phyloP scores from a whole-genome alignment of 202 grass and related monocot species.

The Carex sylvatica region DNA sequence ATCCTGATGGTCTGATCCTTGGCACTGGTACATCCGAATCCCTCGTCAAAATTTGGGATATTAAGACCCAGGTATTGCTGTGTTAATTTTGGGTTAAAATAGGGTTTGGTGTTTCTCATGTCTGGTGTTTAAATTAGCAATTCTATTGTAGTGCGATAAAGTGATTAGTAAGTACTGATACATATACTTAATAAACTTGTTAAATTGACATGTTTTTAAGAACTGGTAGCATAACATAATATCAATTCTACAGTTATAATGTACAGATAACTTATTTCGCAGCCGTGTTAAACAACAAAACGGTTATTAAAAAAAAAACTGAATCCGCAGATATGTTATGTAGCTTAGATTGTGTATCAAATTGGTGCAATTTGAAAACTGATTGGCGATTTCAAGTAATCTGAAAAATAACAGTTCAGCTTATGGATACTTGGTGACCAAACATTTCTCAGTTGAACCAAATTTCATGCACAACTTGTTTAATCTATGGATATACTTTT shows the following conservation, averaged over 20 bases:
- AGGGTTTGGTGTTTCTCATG: not conserved
- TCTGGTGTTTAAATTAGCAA: not conserved
- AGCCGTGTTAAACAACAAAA: not conserved
- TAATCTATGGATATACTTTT: not conserved
- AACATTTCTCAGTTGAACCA: not conserved
- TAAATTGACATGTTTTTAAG: not conserved
- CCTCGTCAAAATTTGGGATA: slow-evolving; percentile 96
- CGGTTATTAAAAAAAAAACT: not conserved
- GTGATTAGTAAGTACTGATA: not conserved
- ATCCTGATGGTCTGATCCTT: slow-evolving; percentile 98
- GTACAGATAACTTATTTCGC: not conserved
- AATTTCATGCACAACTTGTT: not conserved
- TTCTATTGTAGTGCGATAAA: not conserved
- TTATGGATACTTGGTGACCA: not conserved
- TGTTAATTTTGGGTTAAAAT: not conserved
- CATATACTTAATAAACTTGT: not conserved
- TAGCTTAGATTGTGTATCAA: not conserved
- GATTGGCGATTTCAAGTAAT: not conserved
- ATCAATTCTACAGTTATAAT: not conserved
- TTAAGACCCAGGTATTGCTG: slow-evolving; percentile 79
- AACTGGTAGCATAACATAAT: not conserved
- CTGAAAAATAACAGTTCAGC: not conserved
- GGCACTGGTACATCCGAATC: slow-evolving; percentile 88
- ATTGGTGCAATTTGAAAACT: not conserved
- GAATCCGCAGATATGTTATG: not conserved